Base-by-base conservation (phyloP, 2,329 filamentous ascomycete genomes). In the Fusarium sacchari region DNA sequence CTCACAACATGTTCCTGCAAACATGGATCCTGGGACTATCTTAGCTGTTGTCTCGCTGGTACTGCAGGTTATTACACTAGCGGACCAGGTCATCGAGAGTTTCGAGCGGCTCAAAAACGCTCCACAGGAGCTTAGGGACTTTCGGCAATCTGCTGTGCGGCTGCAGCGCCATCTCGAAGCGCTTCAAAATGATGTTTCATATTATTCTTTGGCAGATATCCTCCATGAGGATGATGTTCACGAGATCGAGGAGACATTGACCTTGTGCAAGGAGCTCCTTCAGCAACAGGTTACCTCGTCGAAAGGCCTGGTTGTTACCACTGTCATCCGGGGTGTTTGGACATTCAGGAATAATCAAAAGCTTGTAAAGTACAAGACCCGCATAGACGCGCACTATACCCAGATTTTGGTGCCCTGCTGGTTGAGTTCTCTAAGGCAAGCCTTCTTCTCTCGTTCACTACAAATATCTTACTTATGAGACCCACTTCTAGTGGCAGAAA, bases 101-200 rank as follows among this genome's bases (percentile, higher is more conserved):
- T 69, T 69, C 24, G 66, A 69, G 44, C 44, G 62, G 4, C 26
- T 67, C 24, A 57, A 69, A 52, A 69, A 69, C 34, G 62, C 66
- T 13, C 66, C 66, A 30, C 62, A 42, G 26, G 66, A 69, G 32
- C 36, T 69, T 26, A 52, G 56, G 18, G 66, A 69, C 56, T 69
- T 69, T 37, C 62, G 56, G 22, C 62, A 55, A 32, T 28, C 62
- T 30, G 66, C 46, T 26, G 20, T 57, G 37, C 66, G 66, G 5
- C 62, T 69, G 26, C 56, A 66, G 30, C 66, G 62, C 3, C 66
- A 67, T 43, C 49, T 69, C 17, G 56, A 69, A 44, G 34, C 46
- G 24, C 44, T 69, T n/a, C 40, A 60, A 9, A 39, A 43, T 7
- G 62, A 61, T 32, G n/a, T 37, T 10, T 22, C 49, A 4, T 36